phyloP scores from a whole-genome alignment of 2,329 filamentous ascomycete species.

The Clonostachys solani region DNA sequence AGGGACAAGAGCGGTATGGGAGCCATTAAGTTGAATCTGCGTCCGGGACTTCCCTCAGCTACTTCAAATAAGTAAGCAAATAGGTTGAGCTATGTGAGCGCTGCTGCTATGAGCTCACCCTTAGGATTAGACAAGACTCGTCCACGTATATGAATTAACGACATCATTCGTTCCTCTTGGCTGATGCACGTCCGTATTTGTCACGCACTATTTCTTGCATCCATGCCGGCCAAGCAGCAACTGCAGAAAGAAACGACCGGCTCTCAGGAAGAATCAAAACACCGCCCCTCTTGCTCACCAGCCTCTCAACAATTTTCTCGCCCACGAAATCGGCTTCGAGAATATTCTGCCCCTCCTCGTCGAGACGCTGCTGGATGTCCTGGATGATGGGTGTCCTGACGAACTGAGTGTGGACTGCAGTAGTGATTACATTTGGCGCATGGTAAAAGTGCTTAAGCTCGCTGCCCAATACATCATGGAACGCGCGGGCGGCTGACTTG shows the following conservation, averaged over 20 bases:
- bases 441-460: constrained; percentile 56
- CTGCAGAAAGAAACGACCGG: constrained; percentile 12
- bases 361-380: constrained; percentile 18
- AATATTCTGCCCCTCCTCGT: constrained; percentile 18
- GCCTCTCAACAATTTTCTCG: constrained; percentile 34
- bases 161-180: no score
- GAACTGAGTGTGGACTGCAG: constrained; percentile 56
- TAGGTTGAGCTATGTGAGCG: no score
- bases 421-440: constrained; percentile 57
- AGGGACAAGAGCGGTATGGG: no score
- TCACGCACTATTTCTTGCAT: constrained; percentile 25
- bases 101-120: no score
- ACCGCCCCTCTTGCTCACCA: constrained; percentile 35
- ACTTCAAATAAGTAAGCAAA: no score
- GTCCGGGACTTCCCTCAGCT: no score
- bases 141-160: no score
- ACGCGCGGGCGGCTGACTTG: constrained; percentile 61
- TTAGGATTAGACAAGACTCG: no score
- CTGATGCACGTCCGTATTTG: not conserved
- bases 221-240: constrained; percentile 37
- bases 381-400: constrained; percentile 40
- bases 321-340: constrained; percentile 30
- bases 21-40: no score
- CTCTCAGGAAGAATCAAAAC: constrained; percentile 37
- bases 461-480: constrained; percentile 59